Evolutionary conservation across 192 early-diverging fungal genomes (phyloP), one percentile per base, ranked within the genome.

Genomic region (Coemansia pectinata): DNA sequence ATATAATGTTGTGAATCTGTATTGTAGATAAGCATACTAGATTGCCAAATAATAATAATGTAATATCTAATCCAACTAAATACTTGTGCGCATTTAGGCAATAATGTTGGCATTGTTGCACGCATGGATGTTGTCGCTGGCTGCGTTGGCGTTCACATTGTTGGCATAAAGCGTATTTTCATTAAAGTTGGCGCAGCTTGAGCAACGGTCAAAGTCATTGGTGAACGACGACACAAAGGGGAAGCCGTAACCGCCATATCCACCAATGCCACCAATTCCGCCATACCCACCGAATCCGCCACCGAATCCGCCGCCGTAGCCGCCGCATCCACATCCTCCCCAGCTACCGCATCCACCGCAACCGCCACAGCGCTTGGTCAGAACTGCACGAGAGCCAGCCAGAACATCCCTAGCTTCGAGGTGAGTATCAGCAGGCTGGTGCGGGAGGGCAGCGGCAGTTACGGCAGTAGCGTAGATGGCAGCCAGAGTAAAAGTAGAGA

Each of bases 61-160:
- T 48, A 48, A 4, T 21, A 21, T 48, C 45, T 5, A 48, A 21
- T 21, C 19, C n/a, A 48, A 21, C n/a, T 0, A 48, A 21, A 1
- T 48, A 5, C 19, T 2, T 9, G 45, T 8, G 45, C 45, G 2
- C n/a, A 21, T 48, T 21, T 48, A 48, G 45, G 7, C 45, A 44
- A 44, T 42, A 4, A 67, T 45, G 31, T 62, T 62, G 45, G 66
- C 71, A 90, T 95, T 71, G 92, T 93, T 65, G 86, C 96, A 84
- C 90, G 92, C 70, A 92, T 96, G 47, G 29, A 67, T 25, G 15
- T 63, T 73, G 66, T 47, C 66, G 41, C 27, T 55, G 48, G 40
- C 47, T 0, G 29, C 17, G 4, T 66, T 58, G 25, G 60, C 64
- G 21, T 67, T 17, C 5, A 62, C 62, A 42, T 73, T 50, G 58